phyloP scores from a whole-genome alignment of 306 rosid genomes.

The Amphicarpaea edgeworthii region DNA sequence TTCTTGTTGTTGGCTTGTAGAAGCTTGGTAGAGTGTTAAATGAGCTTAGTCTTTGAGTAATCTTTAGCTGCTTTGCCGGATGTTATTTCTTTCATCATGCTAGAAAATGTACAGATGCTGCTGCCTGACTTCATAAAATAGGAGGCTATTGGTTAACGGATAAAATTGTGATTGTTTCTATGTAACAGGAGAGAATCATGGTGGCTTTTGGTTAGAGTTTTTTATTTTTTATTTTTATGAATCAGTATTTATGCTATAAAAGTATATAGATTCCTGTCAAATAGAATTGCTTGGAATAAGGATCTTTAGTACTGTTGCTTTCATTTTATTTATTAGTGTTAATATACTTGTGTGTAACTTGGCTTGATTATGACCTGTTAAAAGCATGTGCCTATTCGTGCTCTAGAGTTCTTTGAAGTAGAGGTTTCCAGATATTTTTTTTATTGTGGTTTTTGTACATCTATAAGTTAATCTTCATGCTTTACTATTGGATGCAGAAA shows the following conservation, averaged over 20 bases:
- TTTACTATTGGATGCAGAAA: constrained; percentile 19
- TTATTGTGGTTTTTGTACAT: constrained; percentile 17
- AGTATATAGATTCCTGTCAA: constrained; percentile 4
- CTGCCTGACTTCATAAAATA: not conserved
- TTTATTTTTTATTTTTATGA: constrained; percentile 25
- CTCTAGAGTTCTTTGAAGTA: constrained; percentile 9
- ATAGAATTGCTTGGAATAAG: constrained; percentile 21
- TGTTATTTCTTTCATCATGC: constrained; percentile 38
- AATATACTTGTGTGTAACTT: not conserved
- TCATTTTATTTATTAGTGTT: not conserved
- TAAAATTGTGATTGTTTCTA: not conserved
- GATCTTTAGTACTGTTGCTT: not conserved
- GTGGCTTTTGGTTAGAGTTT: not conserved
- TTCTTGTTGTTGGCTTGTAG: constrained; percentile 12
- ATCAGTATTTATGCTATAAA: constrained; percentile 17
- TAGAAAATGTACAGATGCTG: constrained; percentile 1
- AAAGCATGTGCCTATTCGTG: not conserved
- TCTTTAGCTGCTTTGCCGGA: constrained; percentile 1
- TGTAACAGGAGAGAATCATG: constrained; percentile 8
- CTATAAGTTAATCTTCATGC: not conserved
- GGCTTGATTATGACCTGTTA: constrained; percentile 32
- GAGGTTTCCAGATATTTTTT: not conserved
- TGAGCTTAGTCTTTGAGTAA: constrained; percentile 32
- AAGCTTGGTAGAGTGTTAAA: constrained; percentile 16
- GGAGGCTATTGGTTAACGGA: not conserved